Evolutionary conservation across 2,329 filamentous ascomycete species (phyloP).

Genomic region (Bipolaris gigantea): DNA sequence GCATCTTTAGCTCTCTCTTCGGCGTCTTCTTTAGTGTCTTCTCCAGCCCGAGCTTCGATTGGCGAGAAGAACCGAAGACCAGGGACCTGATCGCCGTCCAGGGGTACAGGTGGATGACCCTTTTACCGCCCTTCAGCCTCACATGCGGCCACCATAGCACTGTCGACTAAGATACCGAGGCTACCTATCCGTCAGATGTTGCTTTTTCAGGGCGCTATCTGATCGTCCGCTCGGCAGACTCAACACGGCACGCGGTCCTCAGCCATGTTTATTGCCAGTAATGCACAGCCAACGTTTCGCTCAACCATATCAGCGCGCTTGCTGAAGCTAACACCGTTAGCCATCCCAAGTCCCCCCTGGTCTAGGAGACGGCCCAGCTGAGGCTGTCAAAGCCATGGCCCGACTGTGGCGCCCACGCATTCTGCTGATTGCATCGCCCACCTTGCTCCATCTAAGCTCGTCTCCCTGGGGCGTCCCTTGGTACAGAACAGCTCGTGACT

Average conservation of each 20-base stretch:
- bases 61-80: slow-evolving; percentile 20
- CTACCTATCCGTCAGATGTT: background rate
- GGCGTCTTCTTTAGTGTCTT: background rate
- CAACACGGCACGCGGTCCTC: background rate
- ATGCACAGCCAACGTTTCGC: background rate
- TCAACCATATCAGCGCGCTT: slow-evolving; percentile 4
- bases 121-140: slow-evolving; percentile 10
- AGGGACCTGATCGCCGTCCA: slow-evolving; percentile 18
- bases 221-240: background rate
- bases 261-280: background rate
- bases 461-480: slow-evolving; percentile 1
- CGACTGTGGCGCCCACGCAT: slow-evolving; percentile 2
- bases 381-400: slow-evolving; percentile 12
- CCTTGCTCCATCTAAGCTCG: background rate
- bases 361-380: slow-evolving; percentile 6
- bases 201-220: background rate
- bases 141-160: background rate
- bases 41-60: slow-evolving; percentile 24
- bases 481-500: slow-evolving; percentile 2
- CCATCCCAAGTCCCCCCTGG: slow-evolving; percentile 10
- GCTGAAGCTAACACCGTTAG: slow-evolving; percentile 7
- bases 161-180: background rate
- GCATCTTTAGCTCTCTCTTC: slow-evolving; percentile 17
- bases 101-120: slow-evolving; percentile 1
- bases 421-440: slow-evolving; percentile 10